Evolutionary conservation across 2,329 filamentous ascomycete species (phyloP).

Genomic region (Penicillium rolfsii): DNA sequence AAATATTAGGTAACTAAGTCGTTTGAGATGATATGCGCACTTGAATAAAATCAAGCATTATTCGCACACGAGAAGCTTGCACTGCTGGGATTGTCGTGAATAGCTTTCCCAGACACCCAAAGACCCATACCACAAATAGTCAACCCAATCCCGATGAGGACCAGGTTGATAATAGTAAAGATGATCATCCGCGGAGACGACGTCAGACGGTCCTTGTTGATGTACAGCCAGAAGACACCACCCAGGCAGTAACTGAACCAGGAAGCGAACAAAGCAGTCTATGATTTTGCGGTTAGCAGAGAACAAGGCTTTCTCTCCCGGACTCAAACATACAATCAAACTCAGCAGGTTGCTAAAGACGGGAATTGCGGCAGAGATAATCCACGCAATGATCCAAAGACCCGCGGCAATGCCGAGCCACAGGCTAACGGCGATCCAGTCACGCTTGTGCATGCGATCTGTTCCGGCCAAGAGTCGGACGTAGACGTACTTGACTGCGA

Average conservation of each 20-base stretch:
- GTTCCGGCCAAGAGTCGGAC: conserved; percentile 64
- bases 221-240: conserved; percentile 45
- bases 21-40: background rate
- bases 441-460: conserved; percentile 58
- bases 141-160: conserved; percentile 28
- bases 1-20: background rate
- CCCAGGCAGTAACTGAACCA: conserved; percentile 63
- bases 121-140: conserved; percentile 39
- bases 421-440: conserved; percentile 54
- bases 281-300: conserved; percentile 8
- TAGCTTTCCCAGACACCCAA: conserved; percentile 40
- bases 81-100: conserved; percentile 37
- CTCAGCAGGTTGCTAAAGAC: conserved; percentile 70
- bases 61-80: conserved; percentile 40
- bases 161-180: conserved; percentile 33
- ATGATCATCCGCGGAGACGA: conserved; percentile 37
- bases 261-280: conserved; percentile 63
- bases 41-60: conserved; percentile 25
- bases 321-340: conserved; percentile 51
- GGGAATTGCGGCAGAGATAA: conserved; percentile 71
- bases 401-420: conserved; percentile 62
- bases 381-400: conserved; percentile 65
- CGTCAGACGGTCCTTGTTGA: conserved; percentile 41
- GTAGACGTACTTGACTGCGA: conserved; percentile 69
- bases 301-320: background rate